Conservation (phyloP, 225 moss, liverwort and hornwort species). For the Marchantia polymorpha region DNA sequence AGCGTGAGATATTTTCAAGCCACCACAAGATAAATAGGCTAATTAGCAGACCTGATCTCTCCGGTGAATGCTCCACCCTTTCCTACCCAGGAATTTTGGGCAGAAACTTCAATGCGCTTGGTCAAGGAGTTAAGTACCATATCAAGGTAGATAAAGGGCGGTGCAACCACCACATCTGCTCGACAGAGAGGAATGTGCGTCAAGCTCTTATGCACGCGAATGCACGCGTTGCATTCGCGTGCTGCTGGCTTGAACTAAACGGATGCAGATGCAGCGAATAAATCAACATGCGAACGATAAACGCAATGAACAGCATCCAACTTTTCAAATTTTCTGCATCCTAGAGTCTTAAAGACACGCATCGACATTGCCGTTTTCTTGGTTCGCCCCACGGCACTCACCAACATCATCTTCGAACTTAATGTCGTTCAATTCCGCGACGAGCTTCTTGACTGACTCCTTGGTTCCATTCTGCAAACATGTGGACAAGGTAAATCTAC, state of each 20-base stretch:
- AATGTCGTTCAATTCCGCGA: slow-evolving; percentile 55
- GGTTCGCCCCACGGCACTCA: neutral
- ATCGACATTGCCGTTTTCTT: too few relatives aligned
- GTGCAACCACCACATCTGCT: slow-evolving; percentile 71
- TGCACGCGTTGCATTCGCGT: neutral
- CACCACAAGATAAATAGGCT: neutral
- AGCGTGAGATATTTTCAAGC: neutral
- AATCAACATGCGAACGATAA: neutral
- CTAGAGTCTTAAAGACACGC: too few relatives aligned
- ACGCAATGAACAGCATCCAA: too few relatives aligned
- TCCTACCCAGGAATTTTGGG: slow-evolving; percentile 72
- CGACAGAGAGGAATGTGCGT: neutral
- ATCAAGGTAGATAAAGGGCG: slow-evolving; percentile 70
- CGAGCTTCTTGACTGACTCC: slow-evolving; percentile 58
- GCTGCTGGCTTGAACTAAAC: too few relatives aligned
- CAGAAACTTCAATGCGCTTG: slow-evolving; percentile 62
- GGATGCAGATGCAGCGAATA: neutral
- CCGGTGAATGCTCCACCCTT: slow-evolving; percentile 77
- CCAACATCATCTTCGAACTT: slow-evolving; percentile 60
- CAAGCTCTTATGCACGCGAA: too few relatives aligned
- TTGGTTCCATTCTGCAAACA: slow-evolving; percentile 57
- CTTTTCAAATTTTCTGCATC: too few relatives aligned
- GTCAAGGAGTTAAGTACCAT: slow-evolving; percentile 55
- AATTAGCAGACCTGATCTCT: slow-evolving; percentile 45
- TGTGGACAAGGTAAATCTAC: neutral